Evolutionary conservation across 306 rosid genomes (phyloP), one percentile per base, ranked within the genome.

Genomic region (Senna tora): DNA sequence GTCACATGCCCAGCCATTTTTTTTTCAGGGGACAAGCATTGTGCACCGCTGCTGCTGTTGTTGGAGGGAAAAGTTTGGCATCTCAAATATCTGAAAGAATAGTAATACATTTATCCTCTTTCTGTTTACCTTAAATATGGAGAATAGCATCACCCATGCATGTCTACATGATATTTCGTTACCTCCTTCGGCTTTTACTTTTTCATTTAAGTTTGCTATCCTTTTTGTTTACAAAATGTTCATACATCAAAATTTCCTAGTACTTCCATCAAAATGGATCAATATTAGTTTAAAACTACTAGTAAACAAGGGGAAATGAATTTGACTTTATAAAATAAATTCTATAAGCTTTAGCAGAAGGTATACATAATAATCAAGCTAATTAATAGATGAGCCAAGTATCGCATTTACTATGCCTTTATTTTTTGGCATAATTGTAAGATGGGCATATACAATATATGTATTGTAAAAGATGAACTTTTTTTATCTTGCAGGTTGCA

Each of bases 21-120:
- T 46, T 28, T 72, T 65, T 69, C 65, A 89, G 96, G 60, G 96
- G 92, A 41, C 96, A 89, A 58, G 87, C 92, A 6, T 77, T 89
- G 66, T 87, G 96, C 83, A 89, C 90, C 20, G 65, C 55, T 56
- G 88, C 87, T 55, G 90, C 96, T 65, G 96, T 87, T 67, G 54
- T 89, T 56, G 92, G 92, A 51, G 96, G 96, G 69, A 87, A 86
- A 85, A 83, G 87, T 84, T 77, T 89, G 82, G 96, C 96, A 15
- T 87, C 96, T 67, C 92, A 83, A 61, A 89, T 87, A 68, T 89
- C 96, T 39, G 96, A 89, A 78, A 87, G 69, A 89, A 72, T 83
- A 7, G 96, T 89, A 89, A 82, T 49, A 12, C 45, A 45, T 71
- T 58, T 21, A 21, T 71, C 21, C 19, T 34, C 45, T 33, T 61